Evolutionary conservation across 2,329 filamentous ascomycete species (phyloP), one percentile per base, ranked within the genome.

Genomic region (Xylaria sp.): DNA sequence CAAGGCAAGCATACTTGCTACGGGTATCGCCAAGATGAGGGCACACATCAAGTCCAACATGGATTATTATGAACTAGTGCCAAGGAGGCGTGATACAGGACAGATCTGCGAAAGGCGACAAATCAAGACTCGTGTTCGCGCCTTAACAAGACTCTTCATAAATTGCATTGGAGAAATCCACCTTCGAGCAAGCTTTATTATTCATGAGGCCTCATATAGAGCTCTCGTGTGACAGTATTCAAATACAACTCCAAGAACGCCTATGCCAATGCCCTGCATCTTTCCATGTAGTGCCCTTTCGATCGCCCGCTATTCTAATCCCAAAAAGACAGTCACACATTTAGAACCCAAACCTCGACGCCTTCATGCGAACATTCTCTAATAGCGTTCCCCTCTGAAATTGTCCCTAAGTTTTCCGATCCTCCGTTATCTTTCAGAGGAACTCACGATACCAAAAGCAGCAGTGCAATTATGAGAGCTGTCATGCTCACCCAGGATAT

Each of bases 401-500:
- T 63, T 41, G 37, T 44, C 34, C 28, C n/a, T 54, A n/a, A 10
- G n/a, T 59, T 37, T 15, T 13, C 60, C 7, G 4, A 15, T 28
- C 46, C 20, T 52, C 62, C 39, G 1, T 10, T 39, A 44, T 61
- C 52, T 56, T n/a, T 15, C 1, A 34, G 41, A 25, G 18, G 23
- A 62, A 28, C 48, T 74, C 54, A 75, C 52, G 60, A 66, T 46
- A 56, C 25, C 51, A 75, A 31, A 46, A 70, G 56, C 55, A 76
- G 50, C 31, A 72, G 50, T 41, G 61, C 52, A 23, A 69, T 46
- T 41, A 73, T 46, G 20, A 71, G 18, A 39, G 51, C 61, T 20
- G 60, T 66, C 67, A 75, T 34, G 41, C 76, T 57, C 41, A 74
- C 46, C 78, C 74, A 79, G 18, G 74, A 72, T 37, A 74, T 65